Percentiles rank a stretch among this genome's conserved stretches.
Conservation (phyloP, 2,329 filamentous ascomycete genomes). For the Falciphora oryzae region DNA sequence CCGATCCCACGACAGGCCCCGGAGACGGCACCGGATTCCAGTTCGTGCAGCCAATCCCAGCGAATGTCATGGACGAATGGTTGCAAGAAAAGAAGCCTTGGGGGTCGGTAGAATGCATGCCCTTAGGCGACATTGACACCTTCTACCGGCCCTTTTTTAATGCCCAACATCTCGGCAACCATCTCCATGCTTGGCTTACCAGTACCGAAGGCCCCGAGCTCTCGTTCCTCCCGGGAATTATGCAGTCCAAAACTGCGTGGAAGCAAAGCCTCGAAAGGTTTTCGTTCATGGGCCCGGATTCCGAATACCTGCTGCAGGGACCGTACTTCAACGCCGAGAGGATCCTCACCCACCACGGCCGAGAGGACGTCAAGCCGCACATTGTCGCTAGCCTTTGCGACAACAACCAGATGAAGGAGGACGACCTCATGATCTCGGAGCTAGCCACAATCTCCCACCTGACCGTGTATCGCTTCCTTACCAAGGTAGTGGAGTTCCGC, state of each 20-base stretch:
- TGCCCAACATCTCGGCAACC: not conserved
- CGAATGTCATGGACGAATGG: not conserved
- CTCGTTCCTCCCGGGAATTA: not conserved
- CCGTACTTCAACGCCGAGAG: not conserved
- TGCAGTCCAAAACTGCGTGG: not conserved
- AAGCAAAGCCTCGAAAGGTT: not conserved
- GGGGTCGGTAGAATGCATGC: not conserved
- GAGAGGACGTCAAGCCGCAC: conserved; percentile 17
- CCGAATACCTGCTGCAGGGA: not conserved
- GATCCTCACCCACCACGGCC: not conserved
- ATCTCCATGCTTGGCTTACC: not conserved
- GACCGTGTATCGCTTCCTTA: not conserved
- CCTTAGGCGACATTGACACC: not conserved
- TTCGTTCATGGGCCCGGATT: not conserved
- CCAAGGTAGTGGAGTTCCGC: not conserved
- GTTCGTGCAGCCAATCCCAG: not conserved
- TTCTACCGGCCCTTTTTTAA: not conserved
- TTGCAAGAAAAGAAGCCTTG: not conserved
- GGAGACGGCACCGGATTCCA: not conserved
- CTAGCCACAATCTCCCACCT: not conserved
- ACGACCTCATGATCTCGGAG: not conserved
- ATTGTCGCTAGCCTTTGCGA: not conserved
- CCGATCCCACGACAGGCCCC: not conserved
- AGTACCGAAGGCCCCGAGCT: not conserved
- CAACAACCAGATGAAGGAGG: not conserved